Evolutionary conservation across 805 yeast species (phyloP).

Genomic region (Clavispora asparagi): DNA sequence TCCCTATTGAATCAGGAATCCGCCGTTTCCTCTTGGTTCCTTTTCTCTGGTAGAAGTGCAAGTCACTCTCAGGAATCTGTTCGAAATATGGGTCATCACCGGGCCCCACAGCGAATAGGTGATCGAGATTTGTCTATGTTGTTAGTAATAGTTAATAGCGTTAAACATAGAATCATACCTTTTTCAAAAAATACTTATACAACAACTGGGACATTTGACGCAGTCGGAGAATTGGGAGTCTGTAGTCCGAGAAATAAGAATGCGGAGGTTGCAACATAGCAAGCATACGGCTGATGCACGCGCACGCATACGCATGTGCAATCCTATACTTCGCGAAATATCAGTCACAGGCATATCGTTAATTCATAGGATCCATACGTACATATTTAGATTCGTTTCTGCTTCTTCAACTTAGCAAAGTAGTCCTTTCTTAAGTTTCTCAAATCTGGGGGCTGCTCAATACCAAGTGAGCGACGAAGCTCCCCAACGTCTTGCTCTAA

Average conservation of each 20-base stretch:
- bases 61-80: constrained; percentile 34
- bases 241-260: too few species aligned
- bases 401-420: constrained; percentile 24
- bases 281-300: background rate
- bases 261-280: background rate
- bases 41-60: constrained; percentile 36
- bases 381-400: constrained; percentile 3
- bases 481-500: constrained; percentile 69
- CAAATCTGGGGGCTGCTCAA: constrained; percentile 71
- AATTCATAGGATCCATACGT: background rate
- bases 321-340: background rate
- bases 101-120: constrained; percentile 24
- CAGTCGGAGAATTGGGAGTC: too few species aligned
- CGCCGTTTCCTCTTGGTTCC: constrained; percentile 37
- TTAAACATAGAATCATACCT: constrained; percentile 21
- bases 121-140: constrained; percentile 23
- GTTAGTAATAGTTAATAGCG: constrained; percentile 5
- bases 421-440: constrained; percentile 52
- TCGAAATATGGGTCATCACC: constrained; percentile 37
- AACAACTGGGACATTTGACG: constrained; percentile 25
- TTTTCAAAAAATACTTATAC: constrained; percentile 32
- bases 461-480: constrained; percentile 65
- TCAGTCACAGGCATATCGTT: background rate
- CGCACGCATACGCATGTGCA: background rate
- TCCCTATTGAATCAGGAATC: constrained; percentile 31